Conservation (phyloP, 208 protist species). For the Porcisia hertigi region DNA sequence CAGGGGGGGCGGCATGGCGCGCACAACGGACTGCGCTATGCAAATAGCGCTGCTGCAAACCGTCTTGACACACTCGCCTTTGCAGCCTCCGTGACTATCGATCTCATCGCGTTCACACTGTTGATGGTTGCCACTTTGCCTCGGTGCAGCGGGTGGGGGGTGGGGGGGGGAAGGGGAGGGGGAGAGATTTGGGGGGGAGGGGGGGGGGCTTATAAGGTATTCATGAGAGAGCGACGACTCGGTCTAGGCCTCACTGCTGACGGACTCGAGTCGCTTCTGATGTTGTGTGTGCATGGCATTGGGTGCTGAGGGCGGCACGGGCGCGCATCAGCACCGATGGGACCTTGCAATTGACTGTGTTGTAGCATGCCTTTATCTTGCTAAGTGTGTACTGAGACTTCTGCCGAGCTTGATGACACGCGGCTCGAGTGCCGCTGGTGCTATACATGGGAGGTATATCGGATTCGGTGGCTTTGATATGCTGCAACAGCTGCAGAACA, state of each 20-base stretch:
- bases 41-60: too few relatives aligned
- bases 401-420: constrained; percentile 42
- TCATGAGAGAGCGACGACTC: constrained; percentile 2
- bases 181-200: too few relatives aligned
- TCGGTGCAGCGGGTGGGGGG: too few relatives aligned
- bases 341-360: constrained; percentile 39
- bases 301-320: constrained; percentile 43
- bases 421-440: constrained; percentile 36
- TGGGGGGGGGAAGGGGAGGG: too few relatives aligned
- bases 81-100: too few relatives aligned
- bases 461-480: constrained; percentile 38
- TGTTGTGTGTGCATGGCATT: not conserved
- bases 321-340: constrained; percentile 36
- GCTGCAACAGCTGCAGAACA: constrained; percentile 48
- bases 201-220: not conserved
- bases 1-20: too few relatives aligned
- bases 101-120: too few relatives aligned
- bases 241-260: constrained; percentile 19
- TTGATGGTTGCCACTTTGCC: too few relatives aligned
- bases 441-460: constrained; percentile 51
- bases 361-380: constrained; percentile 58
- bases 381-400: constrained; percentile 52
- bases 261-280: not conserved
- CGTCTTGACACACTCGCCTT: too few relatives aligned
- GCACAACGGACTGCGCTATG: too few relatives aligned